Evolutionary conservation across 768 basidiomycete genomes (phyloP).

Genomic region (Fomitopsis pulvina): DNA sequence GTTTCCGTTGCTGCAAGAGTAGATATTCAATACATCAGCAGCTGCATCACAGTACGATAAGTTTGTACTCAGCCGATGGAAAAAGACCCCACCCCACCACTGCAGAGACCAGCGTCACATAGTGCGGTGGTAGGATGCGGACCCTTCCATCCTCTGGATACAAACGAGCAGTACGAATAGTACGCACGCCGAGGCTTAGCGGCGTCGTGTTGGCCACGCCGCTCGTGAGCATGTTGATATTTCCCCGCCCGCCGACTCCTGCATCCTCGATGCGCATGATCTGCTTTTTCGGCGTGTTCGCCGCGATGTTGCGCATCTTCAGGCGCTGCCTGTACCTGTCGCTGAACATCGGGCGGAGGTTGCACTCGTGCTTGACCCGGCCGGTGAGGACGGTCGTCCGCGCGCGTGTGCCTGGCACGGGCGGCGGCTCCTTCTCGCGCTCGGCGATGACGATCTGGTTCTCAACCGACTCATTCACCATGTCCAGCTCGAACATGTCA

Average conservation of each 20-base stretch:
- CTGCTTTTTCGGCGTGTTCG: conserved; percentile 59
- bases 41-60: background rate
- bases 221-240: conserved; percentile 72
- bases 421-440: conserved; percentile 55
- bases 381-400: conserved; percentile 76
- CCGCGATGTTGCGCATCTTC: conserved; percentile 55
- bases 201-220: conserved; percentile 57
- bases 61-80: conserved; percentile 1
- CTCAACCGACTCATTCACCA: conserved; percentile 78
- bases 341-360: conserved; percentile 60
- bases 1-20: conserved; percentile 51
- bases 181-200: conserved; percentile 65
- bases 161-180: background rate
- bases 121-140: too few relatives aligned
- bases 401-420: conserved; percentile 43
- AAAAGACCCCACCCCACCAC: too few relatives aligned
- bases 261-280: conserved; percentile 73
- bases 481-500: conserved; percentile 81
- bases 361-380: conserved; percentile 76
- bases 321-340: conserved; percentile 67
- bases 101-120: too few relatives aligned
- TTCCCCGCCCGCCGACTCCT: conserved; percentile 61
- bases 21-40: conserved; percentile 7
- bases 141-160: too few relatives aligned
- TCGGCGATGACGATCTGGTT: conserved; percentile 86